A percentile compares a stretch with the other conserved stretches of the same genome.
Conservation (phyloP, 495 filamentous ascomycete species). For the Viridothelium virens region DNA sequence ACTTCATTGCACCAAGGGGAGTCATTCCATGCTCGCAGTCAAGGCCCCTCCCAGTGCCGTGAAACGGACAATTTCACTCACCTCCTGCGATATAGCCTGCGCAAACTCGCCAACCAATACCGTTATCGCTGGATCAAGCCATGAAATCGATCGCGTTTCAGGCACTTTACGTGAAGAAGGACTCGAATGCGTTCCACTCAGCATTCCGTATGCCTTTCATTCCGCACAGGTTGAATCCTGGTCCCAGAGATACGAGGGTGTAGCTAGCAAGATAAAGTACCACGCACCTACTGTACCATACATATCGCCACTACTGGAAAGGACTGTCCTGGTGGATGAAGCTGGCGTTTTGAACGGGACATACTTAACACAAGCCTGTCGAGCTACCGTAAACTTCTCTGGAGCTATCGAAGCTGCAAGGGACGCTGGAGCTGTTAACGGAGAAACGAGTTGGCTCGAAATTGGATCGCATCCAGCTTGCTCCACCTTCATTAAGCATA, state of each 20-base stretch:
- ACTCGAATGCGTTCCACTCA: constrained; percentile 44
- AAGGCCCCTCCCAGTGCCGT: constrained; percentile 10
- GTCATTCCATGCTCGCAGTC: constrained; percentile 33
- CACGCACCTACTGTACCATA: constrained; percentile 55
- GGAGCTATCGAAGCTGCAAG: constrained; percentile 42
- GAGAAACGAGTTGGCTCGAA: constrained; percentile 35
- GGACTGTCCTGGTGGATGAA: constrained; percentile 44
- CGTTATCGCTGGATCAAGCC: constrained; percentile 29
- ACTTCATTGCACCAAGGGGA: constrained; percentile 15
- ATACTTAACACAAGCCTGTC: constrained; percentile 60
- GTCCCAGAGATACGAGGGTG: constrained; percentile 53
- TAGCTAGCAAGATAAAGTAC: constrained; percentile 53
- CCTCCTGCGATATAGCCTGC: constrained; percentile 32
- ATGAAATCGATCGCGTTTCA: constrained; percentile 20
- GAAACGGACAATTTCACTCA: constrained; percentile 1
- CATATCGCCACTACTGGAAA: constrained; percentile 62
- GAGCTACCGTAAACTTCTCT: constrained; percentile 67
- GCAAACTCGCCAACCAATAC: constrained; percentile 32
- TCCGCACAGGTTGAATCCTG: constrained; percentile 71
- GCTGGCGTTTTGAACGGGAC: constrained; percentile 45
- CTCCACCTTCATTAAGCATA: constrained; percentile 23
- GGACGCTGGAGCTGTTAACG: constrained; percentile 21
- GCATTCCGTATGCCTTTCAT: constrained; percentile 75
- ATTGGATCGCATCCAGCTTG: constrained; percentile 40
- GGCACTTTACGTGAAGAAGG: constrained; percentile 20